A percentile compares a stretch with the other conserved stretches of the same genome.
phyloP scores from a whole-genome alignment of 208 protist species.

The Acanthamoeba culbertsoni region DNA sequence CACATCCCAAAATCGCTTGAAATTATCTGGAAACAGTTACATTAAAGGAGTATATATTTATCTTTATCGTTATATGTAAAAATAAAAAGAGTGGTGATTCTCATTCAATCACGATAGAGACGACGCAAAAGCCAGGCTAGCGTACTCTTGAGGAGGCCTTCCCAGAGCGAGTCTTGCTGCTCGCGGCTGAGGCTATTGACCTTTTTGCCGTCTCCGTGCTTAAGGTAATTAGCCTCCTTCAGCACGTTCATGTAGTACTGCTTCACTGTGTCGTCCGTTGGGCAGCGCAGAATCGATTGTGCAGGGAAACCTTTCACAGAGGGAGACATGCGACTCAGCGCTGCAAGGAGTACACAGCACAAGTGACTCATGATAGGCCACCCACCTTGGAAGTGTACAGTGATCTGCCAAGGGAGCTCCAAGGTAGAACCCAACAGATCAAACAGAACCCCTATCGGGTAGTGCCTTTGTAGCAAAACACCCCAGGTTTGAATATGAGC shows the following conservation, averaged over 20 bases:
- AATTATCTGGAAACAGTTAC: not conserved
- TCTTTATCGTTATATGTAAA: no score
- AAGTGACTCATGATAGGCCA: not conserved
- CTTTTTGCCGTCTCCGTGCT: conserved; percentile 48
- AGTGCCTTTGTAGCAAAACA: not conserved
- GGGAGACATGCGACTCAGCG: not conserved
- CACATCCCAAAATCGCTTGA: conserved; percentile 56
- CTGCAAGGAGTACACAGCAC: not conserved
- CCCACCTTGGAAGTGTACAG: conserved; percentile 25
- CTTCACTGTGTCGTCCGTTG: conserved; percentile 16
- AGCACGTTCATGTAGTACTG: conserved; percentile 58
- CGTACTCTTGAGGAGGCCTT: conserved; percentile 17
- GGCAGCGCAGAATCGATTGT: not conserved
- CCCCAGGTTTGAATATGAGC: not conserved
- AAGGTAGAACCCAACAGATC: not conserved
- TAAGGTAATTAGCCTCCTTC: conserved; percentile 55
- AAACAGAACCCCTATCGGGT: conserved; percentile 42
- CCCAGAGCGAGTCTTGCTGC: conserved; percentile 19
- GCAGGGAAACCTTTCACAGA: not conserved
- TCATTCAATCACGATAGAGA: no score
- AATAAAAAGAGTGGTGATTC: no score
- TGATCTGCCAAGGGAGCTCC: conserved; percentile 31
- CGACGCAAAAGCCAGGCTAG: no score
- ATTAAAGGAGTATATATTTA: no score
- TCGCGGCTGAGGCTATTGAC: conserved; percentile 10